Evolutionary conservation across 495 filamentous ascomycete species (phyloP), one percentile per base, ranked within the genome.

Genomic region (Echria macrotheca): DNA sequence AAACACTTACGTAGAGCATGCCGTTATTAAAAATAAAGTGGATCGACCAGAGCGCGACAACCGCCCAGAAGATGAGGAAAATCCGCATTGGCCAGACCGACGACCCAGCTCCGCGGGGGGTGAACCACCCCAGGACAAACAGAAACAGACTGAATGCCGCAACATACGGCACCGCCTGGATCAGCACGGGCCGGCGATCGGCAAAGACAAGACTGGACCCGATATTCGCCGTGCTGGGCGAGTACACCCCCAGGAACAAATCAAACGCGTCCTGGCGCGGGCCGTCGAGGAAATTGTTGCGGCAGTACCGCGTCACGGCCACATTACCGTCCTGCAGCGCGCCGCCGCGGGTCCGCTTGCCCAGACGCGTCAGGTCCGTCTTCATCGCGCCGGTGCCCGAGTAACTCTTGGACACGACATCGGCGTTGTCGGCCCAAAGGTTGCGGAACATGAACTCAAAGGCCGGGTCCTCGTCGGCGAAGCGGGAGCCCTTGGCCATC

Each of bases 381-480:
- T 97, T 97, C 68, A 96, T 73, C 24, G 93, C 93, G 5, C 93
- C 93, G 4, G 93, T 96, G 33, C 93, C 93, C 8, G 91, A 90
- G 62, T 98, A 98, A 1, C 86, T 80, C 50, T 84, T 85, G 19
- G 88, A 91, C 18, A 98, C 93, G 12, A 89, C 85, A 59, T 98
- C 93, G 19, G 93, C 93, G 64, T 98, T 98, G 67, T 98, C 93
- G 26, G 93, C 93, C 93, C 93, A 98, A 25, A 95, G 75, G 61
- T 96, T 96, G 15, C 91, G 85, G 78, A 96, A 98, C 25, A 95
- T 65, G 56, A 82, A 69, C 61, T 93, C 89, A 60, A 98, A 97
- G 4, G 73, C 79, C 8, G 74, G 64, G 54, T 95, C 89, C 55
- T 84, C 81, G 36, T 80, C 77, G 11, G 81, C 78, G 53, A 80